phyloP scores from a whole-genome alignment of 1,284 basidiomycete genomes.

The Anthracocystis panici-leucophaei region DNA sequence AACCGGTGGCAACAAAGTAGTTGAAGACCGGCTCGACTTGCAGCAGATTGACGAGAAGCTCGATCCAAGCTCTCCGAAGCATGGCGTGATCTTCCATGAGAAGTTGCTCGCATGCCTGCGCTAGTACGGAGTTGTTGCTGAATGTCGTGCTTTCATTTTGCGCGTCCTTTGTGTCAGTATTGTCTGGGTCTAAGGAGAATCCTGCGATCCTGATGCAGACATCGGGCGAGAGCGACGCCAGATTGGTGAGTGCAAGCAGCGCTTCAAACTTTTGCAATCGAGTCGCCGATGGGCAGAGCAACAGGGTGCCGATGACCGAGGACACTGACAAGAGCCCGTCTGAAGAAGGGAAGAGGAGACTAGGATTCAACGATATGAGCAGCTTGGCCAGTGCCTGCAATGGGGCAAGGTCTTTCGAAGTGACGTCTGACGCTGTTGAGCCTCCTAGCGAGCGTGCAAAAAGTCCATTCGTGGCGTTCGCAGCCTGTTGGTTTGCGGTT shows the following conservation, averaged over 20 bases:
- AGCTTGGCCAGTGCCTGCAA: constrained; percentile 93
- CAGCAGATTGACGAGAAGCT: constrained; percentile 93
- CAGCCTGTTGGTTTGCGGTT: background rate
- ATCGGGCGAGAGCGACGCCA: constrained; percentile 76
- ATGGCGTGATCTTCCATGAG: constrained; percentile 82
- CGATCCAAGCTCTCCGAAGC: constrained; percentile 85
- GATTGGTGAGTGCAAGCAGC: constrained; percentile 93
- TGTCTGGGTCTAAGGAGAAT: constrained; percentile 13
- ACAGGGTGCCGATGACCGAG: constrained; percentile 42
- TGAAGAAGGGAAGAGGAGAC: constrained; percentile 81
- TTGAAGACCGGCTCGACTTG: constrained; percentile 76
- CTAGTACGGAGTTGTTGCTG: constrained; percentile 24
- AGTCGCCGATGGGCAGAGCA: constrained; percentile 71
- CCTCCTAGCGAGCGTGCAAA: constrained; percentile 12
- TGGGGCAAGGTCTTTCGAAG: constrained; percentile 75
- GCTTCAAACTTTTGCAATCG: constrained; percentile 90
- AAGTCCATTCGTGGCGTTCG: background rate
- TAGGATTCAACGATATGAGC: constrained; percentile 87
- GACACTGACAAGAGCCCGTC: constrained; percentile 30
- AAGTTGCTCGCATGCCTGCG: constrained; percentile 72
- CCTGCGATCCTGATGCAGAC: constrained; percentile 69
- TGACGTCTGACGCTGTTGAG: background rate
- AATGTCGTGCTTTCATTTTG: background rate
- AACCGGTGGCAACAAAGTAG: constrained; percentile 14
- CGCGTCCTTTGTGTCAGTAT: background rate